Conservation (phyloP, 257 asterid genomes). For the Solanum phureja region DNA sequence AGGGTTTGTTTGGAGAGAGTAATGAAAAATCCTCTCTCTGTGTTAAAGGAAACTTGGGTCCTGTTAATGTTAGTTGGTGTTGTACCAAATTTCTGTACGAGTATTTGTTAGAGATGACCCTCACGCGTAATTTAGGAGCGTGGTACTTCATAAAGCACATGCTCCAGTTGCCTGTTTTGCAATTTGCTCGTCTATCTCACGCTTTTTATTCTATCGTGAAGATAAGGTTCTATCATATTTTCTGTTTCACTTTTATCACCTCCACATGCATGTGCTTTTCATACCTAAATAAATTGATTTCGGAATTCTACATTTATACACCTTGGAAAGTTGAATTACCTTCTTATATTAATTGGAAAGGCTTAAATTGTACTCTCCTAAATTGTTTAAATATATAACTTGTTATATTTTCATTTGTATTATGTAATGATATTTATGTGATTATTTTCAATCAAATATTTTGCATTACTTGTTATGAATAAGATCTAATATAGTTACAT, state of each 20-base stretch:
- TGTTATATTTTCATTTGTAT: too few relatives aligned
- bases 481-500: neutral
- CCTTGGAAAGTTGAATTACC: neutral
- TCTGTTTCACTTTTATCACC: neutral
- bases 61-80: constrained; percentile 15
- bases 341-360: neutral
- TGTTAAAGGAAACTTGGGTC: neutral
- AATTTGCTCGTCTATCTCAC: constrained; percentile 11
- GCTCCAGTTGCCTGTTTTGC: constrained; percentile 11
- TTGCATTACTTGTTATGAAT: neutral
- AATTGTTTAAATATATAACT: too few relatives aligned
- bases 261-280: neutral
- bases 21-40: neutral
- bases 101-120: neutral
- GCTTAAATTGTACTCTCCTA: neutral
- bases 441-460: neutral
- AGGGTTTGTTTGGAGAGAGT: neutral
- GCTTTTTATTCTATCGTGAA: constrained; percentile 2
- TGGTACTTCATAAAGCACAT: constrained; percentile 15
- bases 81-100: constrained; percentile 2
- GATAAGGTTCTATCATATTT: constrained; percentile 7
- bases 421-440: neutral
- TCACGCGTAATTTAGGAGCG: constrained; percentile 16
- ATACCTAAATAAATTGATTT: neutral
- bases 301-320: neutral